Base-by-base conservation (phyloP, 202 grass and related monocot genomes). In the Schoenoplectus triqueter region DNA sequence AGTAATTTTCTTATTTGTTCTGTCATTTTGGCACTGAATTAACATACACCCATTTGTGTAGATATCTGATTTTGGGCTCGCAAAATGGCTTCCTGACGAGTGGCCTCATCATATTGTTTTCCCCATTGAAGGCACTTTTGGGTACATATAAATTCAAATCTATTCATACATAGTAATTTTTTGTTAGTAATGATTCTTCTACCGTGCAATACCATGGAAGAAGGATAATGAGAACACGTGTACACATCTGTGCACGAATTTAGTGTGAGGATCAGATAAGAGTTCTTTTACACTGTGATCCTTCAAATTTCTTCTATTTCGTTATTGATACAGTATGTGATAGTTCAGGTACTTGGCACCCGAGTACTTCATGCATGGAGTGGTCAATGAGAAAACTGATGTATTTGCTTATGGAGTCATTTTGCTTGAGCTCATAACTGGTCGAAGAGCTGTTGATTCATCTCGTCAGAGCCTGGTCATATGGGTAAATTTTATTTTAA, bases 41-140 rank as follows among this genome's bases (percentile, higher is more conserved):
- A 82, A 83, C 49, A 60, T 1, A 62, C 73, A 45, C 86, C 7
- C 10, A 75, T 65, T 50, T 78, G 80, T 10, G 3, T 83, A 99
- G 97, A 99, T 99, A 14, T 99, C 97, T 80, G 97, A 99, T 91
- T 99, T 99, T 90, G 97, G 97, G 6, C 88, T 99, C 6, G 97
- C 97, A 8, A 99, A 99, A 72, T 99, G 97, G 97, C 93, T 99
- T 80, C 97, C 97, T 52, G 93, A 92, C 39, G 69, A 94, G 66
- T 91, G 94, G 90, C 86, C 92, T 44, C 91, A 94, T 57, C 97
- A 91, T 73, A 70, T 99, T 64, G 93, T 99, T 62, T 99, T 94
- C 87, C 97, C 97, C 40, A 96, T 99, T 49, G 97, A 99, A 92
- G 97, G 97, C 78, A 99, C 97, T 55, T 99, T 99, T 1, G 97